Conservation (phyloP, 495 filamentous ascomycete species). For the Jackrogersella minutella region DNA sequence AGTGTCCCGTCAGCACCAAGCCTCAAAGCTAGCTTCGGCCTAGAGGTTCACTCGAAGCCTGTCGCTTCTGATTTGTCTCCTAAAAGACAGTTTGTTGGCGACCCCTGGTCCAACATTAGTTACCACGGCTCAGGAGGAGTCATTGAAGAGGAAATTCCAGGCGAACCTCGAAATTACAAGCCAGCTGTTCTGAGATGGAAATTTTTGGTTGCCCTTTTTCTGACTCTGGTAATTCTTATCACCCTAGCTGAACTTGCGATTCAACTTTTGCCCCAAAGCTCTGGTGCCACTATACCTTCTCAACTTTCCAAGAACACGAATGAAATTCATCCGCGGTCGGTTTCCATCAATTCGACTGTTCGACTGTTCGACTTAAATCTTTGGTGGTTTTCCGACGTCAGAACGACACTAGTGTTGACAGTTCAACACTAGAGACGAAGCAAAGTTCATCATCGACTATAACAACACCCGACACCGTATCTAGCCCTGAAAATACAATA, state of each 20-base stretch:
- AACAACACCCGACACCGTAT: not conserved
- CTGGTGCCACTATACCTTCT: constrained; percentile 4
- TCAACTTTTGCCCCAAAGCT: constrained; percentile 34
- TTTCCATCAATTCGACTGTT: not conserved
- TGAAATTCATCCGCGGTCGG: constrained; percentile 20
- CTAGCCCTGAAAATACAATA: not conserved
- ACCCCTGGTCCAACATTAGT: constrained; percentile 20
- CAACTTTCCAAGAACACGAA: constrained; percentile 11
- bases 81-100: constrained; percentile 26
- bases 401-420: constrained; percentile 9
- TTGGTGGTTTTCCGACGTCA: constrained; percentile 18
- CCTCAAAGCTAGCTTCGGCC: constrained; percentile 29
- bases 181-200: constrained; percentile 25
- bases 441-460: constrained; percentile 7
- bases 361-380: not conserved
- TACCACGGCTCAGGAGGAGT: constrained; percentile 37
- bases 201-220: constrained; percentile 23
- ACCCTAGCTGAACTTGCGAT: constrained; percentile 33
- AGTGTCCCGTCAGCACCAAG: constrained; percentile 24
- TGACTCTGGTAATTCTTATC: constrained; percentile 21
- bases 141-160: constrained; percentile 12
- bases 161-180: constrained; percentile 31
- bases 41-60: constrained; percentile 29
- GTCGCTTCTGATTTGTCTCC: constrained; percentile 13
- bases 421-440: not conserved